phyloP scores from a whole-genome alignment of 768 basidiomycete genomes.

The Phylloporus rhodoxanthus region DNA sequence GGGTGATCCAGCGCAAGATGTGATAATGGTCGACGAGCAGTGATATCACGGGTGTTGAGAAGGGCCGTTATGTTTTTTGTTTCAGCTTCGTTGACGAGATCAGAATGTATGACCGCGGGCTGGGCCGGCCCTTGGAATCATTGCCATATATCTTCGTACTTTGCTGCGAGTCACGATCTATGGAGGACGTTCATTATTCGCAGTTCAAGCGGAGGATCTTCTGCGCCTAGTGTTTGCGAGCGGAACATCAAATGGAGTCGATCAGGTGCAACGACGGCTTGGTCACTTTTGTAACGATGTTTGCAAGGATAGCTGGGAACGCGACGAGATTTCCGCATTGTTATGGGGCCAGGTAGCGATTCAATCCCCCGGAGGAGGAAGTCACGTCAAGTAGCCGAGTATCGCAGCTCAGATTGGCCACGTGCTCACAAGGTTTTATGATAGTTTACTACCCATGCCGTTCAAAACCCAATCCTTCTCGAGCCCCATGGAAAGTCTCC shows the following conservation, averaged over 20 bases:
- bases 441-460: no score
- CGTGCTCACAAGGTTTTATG: no score
- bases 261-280: conserved; percentile 38
- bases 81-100: background rate
- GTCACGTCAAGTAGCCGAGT: no score
- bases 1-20: background rate
- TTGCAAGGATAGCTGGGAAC: conserved; percentile 44
- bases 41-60: background rate
- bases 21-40: conserved; percentile 3
- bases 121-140: background rate
- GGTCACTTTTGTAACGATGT: conserved; percentile 52
- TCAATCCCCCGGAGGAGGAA: conserved; percentile 21
- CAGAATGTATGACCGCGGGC: background rate
- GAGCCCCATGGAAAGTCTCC: no score
- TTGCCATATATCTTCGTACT: conserved; percentile 10
- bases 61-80: no score
- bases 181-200: conserved; percentile 52
- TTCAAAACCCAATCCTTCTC: no score
- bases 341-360: conserved; percentile 26
- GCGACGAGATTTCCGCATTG: conserved; percentile 29
- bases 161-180: conserved; percentile 34
- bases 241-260: conserved; percentile 37
- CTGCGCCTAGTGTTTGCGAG: conserved; percentile 52
- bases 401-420: no score
- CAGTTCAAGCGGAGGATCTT: conserved; percentile 45